A percentile compares a stretch with the other conserved stretches of the same genome.
Evolutionary conservation across 306 rosid genomes (phyloP).

Genomic region (Vigna nakashimae): DNA sequence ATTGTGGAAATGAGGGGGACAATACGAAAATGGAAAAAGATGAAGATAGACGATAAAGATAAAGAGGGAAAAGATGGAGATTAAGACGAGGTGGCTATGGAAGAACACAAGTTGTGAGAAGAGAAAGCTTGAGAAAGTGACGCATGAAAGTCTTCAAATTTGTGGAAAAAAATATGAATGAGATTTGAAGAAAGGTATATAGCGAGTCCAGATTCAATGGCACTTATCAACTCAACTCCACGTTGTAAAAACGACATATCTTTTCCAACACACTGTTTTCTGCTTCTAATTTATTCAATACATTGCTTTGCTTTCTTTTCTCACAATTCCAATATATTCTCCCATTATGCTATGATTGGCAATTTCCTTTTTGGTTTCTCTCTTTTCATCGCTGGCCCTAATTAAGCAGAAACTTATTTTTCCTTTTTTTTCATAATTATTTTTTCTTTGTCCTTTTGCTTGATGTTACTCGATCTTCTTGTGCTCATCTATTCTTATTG

Average conservation of each 20-base stretch:
- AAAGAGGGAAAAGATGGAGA: conserved; percentile 45
- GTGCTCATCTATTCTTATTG: too few relatives aligned
- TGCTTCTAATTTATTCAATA: conserved; percentile 39
- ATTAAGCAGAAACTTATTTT: too few relatives aligned
- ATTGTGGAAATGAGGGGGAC: background rate
- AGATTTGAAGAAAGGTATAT: conserved; percentile 37
- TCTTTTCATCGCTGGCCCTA: background rate
- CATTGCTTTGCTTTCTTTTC: conserved; percentile 33
- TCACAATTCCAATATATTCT: conserved; percentile 39
- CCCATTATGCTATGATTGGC: conserved; percentile 44
- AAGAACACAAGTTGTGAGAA: conserved; percentile 44
- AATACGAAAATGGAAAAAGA: background rate
- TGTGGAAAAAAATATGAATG: conserved; percentile 33
- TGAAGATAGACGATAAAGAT: conserved; percentile 30
- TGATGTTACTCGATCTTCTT: background rate
- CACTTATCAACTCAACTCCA: conserved; percentile 55
- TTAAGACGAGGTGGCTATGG: conserved; percentile 34
- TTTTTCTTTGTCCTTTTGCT: background rate
- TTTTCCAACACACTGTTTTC: conserved; percentile 25
- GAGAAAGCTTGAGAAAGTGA: conserved; percentile 51
- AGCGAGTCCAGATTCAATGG: conserved; percentile 68
- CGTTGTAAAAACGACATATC: conserved; percentile 58
- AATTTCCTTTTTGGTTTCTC: background rate
- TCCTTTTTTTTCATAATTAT: background rate
- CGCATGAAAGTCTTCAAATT: conserved; percentile 34